Evolutionary conservation across 805 yeast species (phyloP), one percentile per base, ranked within the genome.

Genomic region (Spathaspora passalidarum): DNA sequence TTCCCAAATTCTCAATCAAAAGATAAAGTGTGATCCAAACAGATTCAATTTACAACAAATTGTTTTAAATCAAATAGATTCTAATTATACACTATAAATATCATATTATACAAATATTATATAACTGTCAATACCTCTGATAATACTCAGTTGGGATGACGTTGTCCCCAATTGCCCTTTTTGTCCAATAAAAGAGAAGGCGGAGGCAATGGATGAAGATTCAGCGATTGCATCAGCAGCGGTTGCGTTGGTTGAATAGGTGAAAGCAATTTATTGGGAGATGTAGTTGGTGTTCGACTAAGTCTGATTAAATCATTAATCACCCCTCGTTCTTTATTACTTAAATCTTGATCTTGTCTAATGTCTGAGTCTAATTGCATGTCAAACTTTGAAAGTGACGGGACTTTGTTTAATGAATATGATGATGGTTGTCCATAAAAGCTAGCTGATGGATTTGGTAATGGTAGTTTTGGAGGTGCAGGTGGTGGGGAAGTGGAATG

Each of bases 241-340:
- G 3, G 34, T 8, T 3, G 34, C 5, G 34, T 7, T 10, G 34
- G 34, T 6, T 29, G 34, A 29, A 29, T 29, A 2, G 34, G 34
- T n/a, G 34, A 29, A n/a, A n/a, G n/a, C 14, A 29, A 29, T 29
- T 29, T 29, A 6, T 13, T 29, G 14, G 34, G 34, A n/a, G n/a
- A n/a, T 29, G 34, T 14, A 6, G 34, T 29, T 6, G 34, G 3
- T 3, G 17, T 17, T 29, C 14, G 34, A 29, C 56, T 42, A 62
- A 39, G 39, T 13, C 55, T 57, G 53, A 62, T 53, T 32, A 63
- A 54, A 51, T 63, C 68, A 48, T 60, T 59, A 10, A 62, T 58
- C 1, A 60, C 70, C 43, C 60, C 47, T 42, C 60, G 62, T 46
- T 66, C 72, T 42, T 65, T 60, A 32, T 59, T 61, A 2, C 57